Evolutionary conservation across 148 eudicot genomes (phyloP).

Genomic region (Vaccinium corymbosum): DNA sequence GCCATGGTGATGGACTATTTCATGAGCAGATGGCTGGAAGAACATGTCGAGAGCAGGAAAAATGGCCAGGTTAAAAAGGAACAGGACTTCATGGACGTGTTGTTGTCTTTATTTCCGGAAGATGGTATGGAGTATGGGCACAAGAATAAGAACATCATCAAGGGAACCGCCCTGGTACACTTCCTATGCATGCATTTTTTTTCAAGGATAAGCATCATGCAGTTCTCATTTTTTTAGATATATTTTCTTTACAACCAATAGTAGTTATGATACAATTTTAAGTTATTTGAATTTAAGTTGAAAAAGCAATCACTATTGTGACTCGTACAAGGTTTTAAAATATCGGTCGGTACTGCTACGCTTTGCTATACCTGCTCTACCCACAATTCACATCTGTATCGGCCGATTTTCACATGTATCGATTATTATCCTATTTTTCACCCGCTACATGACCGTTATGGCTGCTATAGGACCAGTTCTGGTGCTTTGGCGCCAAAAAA

Average conservation of each 20-base stretch:
- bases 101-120: conserved; percentile 16
- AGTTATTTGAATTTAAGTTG: too few relatives aligned
- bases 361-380: too few relatives aligned
- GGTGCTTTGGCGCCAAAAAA: too few relatives aligned
- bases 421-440: too few relatives aligned
- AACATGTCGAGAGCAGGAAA: not conserved
- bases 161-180: conserved; percentile 12
- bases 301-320: too few relatives aligned
- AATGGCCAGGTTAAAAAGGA: not conserved
- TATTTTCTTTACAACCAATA: not conserved
- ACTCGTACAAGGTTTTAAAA: too few relatives aligned
- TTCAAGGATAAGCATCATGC: not conserved
- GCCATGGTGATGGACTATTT: not conserved
- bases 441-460: too few relatives aligned
- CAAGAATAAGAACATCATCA: conserved; percentile 10
- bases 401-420: too few relatives aligned
- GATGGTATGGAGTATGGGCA: not conserved
- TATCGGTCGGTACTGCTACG: too few relatives aligned
- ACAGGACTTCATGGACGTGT: conserved; percentile 23
- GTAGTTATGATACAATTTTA: too few relatives aligned
- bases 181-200: not conserved
- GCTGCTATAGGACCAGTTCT: too few relatives aligned
- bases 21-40: conserved; percentile 9
- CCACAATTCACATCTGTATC: too few relatives aligned
- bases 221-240: not conserved